A percentile compares a stretch with the other conserved stretches of the same genome.
Evolutionary conservation across 305 asterid species (phyloP).

Genomic region (Coffea humblotiana): DNA sequence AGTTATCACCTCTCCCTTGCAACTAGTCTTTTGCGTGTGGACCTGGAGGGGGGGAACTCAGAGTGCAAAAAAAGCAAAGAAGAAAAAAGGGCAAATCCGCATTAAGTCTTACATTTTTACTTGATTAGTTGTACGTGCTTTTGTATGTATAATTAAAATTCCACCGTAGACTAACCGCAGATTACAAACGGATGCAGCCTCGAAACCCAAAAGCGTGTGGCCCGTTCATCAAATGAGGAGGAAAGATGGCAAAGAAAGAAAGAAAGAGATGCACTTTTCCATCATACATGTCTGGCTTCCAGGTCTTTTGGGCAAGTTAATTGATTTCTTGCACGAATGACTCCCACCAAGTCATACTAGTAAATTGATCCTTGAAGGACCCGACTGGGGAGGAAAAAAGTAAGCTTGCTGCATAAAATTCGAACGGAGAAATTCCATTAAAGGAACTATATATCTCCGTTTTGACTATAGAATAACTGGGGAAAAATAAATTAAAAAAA

Average conservation of each 20-base stretch:
- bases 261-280: not conserved
- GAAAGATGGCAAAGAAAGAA: not conserved
- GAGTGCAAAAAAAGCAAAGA: not conserved
- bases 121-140: not conserved
- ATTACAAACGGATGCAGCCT: not conserved
- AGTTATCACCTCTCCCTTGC: not conserved
- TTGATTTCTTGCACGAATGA: not conserved
- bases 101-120: not conserved
- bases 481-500: too few species aligned
- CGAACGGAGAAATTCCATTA: not conserved
- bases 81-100: not conserved
- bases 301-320: not conserved
- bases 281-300: not conserved
- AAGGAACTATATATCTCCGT: too few species aligned
- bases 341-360: not conserved
- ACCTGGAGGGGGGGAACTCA: conserved; percentile 6
- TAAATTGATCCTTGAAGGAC: not conserved
- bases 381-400: too few species aligned
- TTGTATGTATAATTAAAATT: not conserved
- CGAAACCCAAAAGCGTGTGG: not conserved
- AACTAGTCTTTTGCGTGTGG: conserved; percentile 20
- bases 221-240: not conserved
- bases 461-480: too few species aligned
- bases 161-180: not conserved
- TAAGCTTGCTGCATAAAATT: not conserved